phyloP scores from a whole-genome alignment of 202 grass and related monocot species.

The Panicum hallii region DNA sequence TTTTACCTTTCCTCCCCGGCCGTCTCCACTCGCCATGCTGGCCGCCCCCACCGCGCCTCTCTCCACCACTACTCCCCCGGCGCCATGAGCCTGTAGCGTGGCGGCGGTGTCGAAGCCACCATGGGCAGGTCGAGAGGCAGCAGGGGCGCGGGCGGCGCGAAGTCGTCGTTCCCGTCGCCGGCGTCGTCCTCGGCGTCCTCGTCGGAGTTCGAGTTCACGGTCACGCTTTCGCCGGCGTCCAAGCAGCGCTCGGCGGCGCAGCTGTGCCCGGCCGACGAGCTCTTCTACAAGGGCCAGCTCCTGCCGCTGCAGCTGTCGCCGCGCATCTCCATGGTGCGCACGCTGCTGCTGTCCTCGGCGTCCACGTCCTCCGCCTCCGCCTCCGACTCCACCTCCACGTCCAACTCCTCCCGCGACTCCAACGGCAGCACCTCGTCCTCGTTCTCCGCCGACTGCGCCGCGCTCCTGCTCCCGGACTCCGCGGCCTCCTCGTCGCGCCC shows the following conservation, averaged over 20 bases:
- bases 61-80: neutral
- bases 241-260: conserved; percentile 68
- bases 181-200: conserved; percentile 81
- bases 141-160: conserved; percentile 34
- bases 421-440: conserved; percentile 96
- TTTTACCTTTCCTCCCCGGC: conserved; percentile 45
- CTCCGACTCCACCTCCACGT: conserved; percentile 62
- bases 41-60: conserved; percentile 19
- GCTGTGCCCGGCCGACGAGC: conserved; percentile 94
- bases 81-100: conserved; percentile 44
- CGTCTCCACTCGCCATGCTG: conserved; percentile 9
- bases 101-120: neutral
- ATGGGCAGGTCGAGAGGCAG: conserved; percentile 54
- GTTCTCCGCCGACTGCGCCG: conserved; percentile 74
- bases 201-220: conserved; percentile 99
- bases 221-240: conserved; percentile 76
- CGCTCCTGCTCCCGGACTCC: conserved; percentile 73
- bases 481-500: conserved; percentile 81
- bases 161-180: conserved; percentile 64
- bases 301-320: conserved; percentile 94
- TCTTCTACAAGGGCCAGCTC: conserved; percentile 98
- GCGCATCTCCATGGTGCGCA: conserved; percentile 96
- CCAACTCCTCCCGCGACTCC: conserved; percentile 82
- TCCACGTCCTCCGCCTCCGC: conserved; percentile 78
- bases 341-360: conserved; percentile 78